Conservation (phyloP, 257 asterid species). For the Buddleja alternifolia region DNA sequence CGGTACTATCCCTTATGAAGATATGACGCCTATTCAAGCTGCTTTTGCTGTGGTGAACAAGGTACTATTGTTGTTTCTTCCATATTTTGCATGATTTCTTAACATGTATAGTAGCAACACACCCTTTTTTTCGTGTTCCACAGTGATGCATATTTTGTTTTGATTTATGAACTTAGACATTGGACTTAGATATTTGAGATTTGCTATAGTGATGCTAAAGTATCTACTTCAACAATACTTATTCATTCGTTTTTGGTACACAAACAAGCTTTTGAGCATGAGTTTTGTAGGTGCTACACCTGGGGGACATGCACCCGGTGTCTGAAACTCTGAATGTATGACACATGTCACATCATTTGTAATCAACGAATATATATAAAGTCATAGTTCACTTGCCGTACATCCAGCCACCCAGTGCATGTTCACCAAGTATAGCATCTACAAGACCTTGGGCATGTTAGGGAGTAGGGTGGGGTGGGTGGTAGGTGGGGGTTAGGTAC, state of each 20-base stretch:
- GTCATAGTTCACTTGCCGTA: too few relatives aligned
- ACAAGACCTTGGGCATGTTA: too few relatives aligned
- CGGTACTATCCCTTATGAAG: constrained; percentile 68
- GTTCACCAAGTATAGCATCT: too few relatives aligned
- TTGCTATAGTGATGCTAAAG: not conserved
- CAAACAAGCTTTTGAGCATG: not conserved
- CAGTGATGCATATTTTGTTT: not conserved
- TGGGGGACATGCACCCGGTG: too few relatives aligned
- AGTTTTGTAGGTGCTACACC: too few relatives aligned
- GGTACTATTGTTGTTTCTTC: constrained; percentile 37
- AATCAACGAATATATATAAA: too few relatives aligned
- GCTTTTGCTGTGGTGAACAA: constrained; percentile 81
- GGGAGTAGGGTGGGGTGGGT: too few relatives aligned
- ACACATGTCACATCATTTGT: too few relatives aligned
- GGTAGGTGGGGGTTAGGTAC: too few relatives aligned
- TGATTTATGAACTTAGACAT: not conserved
- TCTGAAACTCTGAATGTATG: too few relatives aligned
- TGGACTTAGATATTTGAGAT: not conserved
- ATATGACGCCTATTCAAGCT: constrained; percentile 80
- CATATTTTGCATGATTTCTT: not conserved
- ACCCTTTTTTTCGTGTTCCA: not conserved
- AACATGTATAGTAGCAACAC: not conserved
- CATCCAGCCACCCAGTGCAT: too few relatives aligned
- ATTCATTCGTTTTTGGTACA: not conserved
- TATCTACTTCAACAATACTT: not conserved